Evolutionary conservation across 2,329 filamentous ascomycete species (phyloP).

Genomic region (Apiospora hydei): DNA sequence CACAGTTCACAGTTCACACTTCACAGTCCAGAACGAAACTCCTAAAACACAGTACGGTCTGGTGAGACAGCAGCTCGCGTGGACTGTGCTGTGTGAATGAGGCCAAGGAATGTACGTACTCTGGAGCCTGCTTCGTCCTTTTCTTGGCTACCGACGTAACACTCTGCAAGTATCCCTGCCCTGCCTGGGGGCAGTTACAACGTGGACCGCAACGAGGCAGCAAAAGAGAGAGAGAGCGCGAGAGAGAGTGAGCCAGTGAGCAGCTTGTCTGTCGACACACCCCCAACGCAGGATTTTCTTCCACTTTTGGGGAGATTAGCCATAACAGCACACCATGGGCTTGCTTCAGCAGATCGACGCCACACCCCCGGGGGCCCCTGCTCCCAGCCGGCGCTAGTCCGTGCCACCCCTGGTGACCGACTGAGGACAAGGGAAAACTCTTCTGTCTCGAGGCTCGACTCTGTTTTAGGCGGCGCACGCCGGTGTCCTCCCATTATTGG

Average conservation of each 20-base stretch:
- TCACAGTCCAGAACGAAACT: neutral
- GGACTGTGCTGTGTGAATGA: neutral
- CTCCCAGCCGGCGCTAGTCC: conserved; percentile 11
- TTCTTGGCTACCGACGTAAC: conserved; percentile 20
- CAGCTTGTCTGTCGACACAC: conserved; percentile 14
- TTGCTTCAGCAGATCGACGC: conserved; percentile 10
- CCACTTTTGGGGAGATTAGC: neutral
- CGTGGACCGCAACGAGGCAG: neutral
- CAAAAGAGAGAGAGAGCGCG: neutral
- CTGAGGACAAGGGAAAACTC: conserved; percentile 21
- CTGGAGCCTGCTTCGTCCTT: conserved; percentile 11
- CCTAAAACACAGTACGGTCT: neutral
- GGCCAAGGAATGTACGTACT: conserved; percentile 8
- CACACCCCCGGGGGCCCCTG: conserved; percentile 4
- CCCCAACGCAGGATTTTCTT: conserved; percentile 16
- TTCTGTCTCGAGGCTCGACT: conserved; percentile 22
- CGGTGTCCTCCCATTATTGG: conserved; percentile 1
- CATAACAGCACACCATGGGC: conserved; percentile 14
- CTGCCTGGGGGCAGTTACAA: conserved; percentile 14
- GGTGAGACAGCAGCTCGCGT: neutral
- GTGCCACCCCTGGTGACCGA: conserved; percentile 17
- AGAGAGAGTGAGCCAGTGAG: neutral
- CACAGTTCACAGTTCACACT: neutral
- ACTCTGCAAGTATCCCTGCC: conserved; percentile 10
- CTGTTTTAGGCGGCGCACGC: conserved; percentile 22